phyloP scores from a whole-genome alignment of 2,329 filamentous ascomycete species.

The Botryotinia globosa region DNA sequence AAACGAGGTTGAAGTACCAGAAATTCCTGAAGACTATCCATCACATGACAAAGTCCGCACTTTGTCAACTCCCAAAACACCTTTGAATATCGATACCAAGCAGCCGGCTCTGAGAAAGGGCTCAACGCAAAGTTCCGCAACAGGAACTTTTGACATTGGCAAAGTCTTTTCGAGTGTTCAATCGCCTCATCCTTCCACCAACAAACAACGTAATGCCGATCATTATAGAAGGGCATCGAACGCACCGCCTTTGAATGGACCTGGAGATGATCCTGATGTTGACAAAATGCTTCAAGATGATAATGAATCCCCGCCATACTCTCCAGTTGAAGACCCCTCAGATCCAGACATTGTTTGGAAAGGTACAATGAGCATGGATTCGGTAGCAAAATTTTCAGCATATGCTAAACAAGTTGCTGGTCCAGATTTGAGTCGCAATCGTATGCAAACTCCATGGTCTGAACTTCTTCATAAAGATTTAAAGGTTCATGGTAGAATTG shows the following conservation, averaged over 20 bases:
- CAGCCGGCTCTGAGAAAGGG: constrained; percentile 29
- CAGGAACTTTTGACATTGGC: constrained; percentile 70
- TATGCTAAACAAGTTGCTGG: constrained; percentile 83
- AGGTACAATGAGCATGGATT: constrained; percentile 72
- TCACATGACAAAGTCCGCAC: constrained; percentile 33
- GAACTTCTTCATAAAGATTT: constrained; percentile 70
- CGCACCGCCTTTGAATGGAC: constrained; percentile 47
- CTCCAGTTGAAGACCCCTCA: constrained; percentile 68
- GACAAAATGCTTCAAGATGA: constrained; percentile 83
- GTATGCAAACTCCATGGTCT: constrained; percentile 60
- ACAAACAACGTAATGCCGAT: constrained; percentile 40
- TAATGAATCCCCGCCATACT: constrained; percentile 78
- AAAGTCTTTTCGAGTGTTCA: constrained; percentile 81
- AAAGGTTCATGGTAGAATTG: constrained; percentile 75
- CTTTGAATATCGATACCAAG: constrained; percentile 37
- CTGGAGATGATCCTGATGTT: constrained; percentile 80
- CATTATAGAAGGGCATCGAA: constrained; percentile 40
- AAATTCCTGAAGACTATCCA: constrained; percentile 35
- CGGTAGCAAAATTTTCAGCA: constrained; percentile 70
- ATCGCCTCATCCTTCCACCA: constrained; percentile 52
- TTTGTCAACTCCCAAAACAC: constrained; percentile 31
- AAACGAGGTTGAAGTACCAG: constrained; percentile 37
- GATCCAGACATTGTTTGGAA: constrained; percentile 76
- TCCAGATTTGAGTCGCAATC: constrained; percentile 63
- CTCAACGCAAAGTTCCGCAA: constrained; percentile 27